A percentile compares a stretch with the other conserved stretches of the same genome.
These are phyloP conservation scores for Tritrichomonas foetus DNA, from an alignment of 208 protist species.

Conservation along the genomic window DNA sequence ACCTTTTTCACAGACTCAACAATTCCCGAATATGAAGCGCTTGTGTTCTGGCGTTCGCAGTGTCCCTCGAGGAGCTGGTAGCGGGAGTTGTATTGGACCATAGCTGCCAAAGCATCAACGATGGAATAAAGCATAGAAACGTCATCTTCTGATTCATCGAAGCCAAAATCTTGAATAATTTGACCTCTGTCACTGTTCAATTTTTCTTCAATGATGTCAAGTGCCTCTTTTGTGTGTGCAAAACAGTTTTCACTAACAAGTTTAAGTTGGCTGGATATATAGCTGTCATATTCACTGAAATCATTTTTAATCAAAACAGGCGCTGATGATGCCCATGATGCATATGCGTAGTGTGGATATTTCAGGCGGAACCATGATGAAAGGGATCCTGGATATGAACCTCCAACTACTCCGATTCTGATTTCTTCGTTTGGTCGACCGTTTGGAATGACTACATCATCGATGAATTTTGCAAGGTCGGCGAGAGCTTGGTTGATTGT, in stretches of 20 bases:
- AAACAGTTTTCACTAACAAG: background rate
- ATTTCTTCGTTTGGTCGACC: too few relatives aligned
- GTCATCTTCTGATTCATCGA: background rate
- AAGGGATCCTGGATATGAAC: background rate
- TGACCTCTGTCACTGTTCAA: background rate
- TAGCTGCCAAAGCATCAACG: background rate
- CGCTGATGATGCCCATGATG: slow-evolving; percentile 9
- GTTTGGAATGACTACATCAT: background rate
- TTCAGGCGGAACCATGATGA: slow-evolving; percentile 34
- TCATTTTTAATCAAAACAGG: slow-evolving; percentile 3
- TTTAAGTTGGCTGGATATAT: background rate
- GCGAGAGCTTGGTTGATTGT: slow-evolving; percentile 1
- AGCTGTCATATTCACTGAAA: background rate
- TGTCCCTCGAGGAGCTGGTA: background rate
- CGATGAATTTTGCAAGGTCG: background rate
- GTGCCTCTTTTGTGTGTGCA: background rate
- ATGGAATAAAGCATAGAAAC: background rate
- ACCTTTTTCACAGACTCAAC: background rate
- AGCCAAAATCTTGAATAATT: background rate
- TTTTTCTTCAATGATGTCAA: background rate
- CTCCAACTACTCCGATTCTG: background rate
- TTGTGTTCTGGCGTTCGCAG: background rate
- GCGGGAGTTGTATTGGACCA: background rate
- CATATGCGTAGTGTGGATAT: background rate
- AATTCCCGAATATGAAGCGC: background rate